Conservation (phyloP, 129 eudicot genomes). For the Mikania micrantha region DNA sequence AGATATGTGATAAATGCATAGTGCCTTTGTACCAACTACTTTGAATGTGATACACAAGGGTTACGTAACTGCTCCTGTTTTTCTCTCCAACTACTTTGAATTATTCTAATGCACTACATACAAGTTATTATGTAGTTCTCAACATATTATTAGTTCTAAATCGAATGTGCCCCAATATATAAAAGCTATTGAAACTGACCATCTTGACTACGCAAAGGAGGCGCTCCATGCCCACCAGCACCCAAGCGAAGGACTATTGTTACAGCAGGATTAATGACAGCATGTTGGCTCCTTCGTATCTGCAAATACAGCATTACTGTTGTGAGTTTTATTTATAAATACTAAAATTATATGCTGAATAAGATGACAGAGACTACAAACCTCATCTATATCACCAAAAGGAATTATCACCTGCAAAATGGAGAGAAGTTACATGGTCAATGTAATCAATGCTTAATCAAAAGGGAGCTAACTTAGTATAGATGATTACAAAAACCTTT, state of each 20-base stretch:
- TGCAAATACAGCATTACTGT: constrained; percentile 28
- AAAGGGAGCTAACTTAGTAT: neutral
- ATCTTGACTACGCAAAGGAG: constrained; percentile 97
- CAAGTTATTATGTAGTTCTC: too few species aligned
- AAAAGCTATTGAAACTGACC: constrained; percentile 44
- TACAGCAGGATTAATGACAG: constrained; percentile 86
- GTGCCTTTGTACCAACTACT: too few species aligned
- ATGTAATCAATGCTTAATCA: constrained; percentile 1
- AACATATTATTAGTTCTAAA: too few species aligned
- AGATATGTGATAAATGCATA: too few species aligned
- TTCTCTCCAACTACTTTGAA: too few species aligned
- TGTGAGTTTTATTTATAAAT: neutral
- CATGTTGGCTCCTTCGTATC: constrained; percentile 96
- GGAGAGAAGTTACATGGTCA: constrained; percentile 15
- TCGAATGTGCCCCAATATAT: too few species aligned
- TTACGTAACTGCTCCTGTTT: too few species aligned
- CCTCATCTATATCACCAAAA: constrained; percentile 96
- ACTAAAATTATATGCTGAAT: neutral
- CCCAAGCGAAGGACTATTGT: constrained; percentile 91
- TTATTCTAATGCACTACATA: too few species aligned
- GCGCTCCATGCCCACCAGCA: constrained; percentile 98
- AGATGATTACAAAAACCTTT: neutral
- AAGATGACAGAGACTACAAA: constrained; percentile 13
- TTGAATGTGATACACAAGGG: too few species aligned
- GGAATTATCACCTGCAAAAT: constrained; percentile 75